phyloP scores from a whole-genome alignment of 2,329 filamentous ascomycete species.

The Fusarium begoniae region DNA sequence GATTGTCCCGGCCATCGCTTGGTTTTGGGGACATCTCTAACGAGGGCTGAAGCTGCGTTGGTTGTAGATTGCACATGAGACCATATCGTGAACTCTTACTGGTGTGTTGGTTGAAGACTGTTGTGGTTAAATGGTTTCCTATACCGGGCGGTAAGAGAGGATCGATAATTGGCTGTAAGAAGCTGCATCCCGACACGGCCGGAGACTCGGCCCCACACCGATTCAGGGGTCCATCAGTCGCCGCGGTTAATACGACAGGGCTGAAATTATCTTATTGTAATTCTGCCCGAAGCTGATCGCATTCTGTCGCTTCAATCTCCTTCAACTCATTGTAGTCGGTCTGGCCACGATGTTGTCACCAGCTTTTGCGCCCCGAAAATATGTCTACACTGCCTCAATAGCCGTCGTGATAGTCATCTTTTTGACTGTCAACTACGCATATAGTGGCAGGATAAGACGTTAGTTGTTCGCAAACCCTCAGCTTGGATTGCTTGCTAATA shows the following conservation, averaged over 20 bases:
- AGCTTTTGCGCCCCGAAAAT: neutral
- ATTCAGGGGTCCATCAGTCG: neutral
- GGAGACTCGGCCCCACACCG: neutral
- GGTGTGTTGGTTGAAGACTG: neutral
- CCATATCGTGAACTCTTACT: neutral
- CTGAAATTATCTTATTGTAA: neutral
- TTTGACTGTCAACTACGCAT: constrained; percentile 13
- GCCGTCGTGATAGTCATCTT: constrained; percentile 4
- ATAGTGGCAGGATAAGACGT: constrained; percentile 9
- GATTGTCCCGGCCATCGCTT: neutral
- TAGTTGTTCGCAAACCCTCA: neutral
- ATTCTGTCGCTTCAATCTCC: neutral
- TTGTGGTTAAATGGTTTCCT: neutral
- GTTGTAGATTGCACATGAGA: neutral
- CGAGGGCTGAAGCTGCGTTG: neutral
- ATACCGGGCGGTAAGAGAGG: neutral
- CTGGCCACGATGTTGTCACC: neutral
- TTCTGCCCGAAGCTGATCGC: neutral
- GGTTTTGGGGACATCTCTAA: neutral
- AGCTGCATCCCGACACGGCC: neutral
- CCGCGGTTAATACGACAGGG: neutral
- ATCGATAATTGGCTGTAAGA: neutral
- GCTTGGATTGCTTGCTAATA: neutral
- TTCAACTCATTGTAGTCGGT: neutral
- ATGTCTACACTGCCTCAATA: constrained; percentile 2